phyloP scores from a whole-genome alignment of 495 filamentous ascomycete genomes.

The Friedmanniomyces simplex region DNA sequence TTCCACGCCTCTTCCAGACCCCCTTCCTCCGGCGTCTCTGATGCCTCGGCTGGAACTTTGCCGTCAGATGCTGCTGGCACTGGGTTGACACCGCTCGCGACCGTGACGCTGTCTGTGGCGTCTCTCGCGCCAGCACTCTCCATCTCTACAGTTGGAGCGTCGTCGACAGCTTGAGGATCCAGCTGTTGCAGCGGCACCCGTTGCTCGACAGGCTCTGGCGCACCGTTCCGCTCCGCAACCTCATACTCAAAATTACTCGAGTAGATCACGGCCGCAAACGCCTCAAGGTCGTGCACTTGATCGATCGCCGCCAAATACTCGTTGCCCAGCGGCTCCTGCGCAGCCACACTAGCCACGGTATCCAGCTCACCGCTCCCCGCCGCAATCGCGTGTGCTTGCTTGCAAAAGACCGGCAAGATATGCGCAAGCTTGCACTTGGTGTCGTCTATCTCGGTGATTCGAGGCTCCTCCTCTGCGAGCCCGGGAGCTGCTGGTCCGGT shows the following conservation, averaged over 20 bases:
- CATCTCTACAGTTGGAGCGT: neutral
- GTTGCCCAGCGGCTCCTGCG: conserved; percentile 52
- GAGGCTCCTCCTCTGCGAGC: conserved; percentile 8
- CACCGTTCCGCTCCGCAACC: conserved; percentile 12
- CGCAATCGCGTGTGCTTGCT: conserved; percentile 83
- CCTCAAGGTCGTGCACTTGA: conserved; percentile 73
- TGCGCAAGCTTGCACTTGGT: conserved; percentile 72
- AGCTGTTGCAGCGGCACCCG: neutral
- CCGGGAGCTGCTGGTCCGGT: conserved; percentile 34
- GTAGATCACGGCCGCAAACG: conserved; percentile 89
- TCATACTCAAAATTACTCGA: conserved; percentile 77
- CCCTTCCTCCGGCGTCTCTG: conserved; percentile 35
- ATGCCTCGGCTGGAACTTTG: neutral
- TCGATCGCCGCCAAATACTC: conserved; percentile 75
- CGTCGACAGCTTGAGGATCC: neutral
- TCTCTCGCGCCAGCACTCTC: conserved; percentile 17
- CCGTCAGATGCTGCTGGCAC: neutral
- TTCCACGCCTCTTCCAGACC: conserved; percentile 59
- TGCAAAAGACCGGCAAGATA: conserved; percentile 72
- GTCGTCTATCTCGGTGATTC: conserved; percentile 34
- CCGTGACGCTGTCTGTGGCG: conserved; percentile 1
- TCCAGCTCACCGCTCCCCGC: conserved; percentile 28
- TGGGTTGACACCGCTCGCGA: neutral
- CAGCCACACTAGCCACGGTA: conserved; percentile 6
- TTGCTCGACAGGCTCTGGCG: neutral